These are phyloP conservation scores for Nemania sp. DNA, from an alignment of 2,329 filamentous ascomycete species.

Conservation along the genomic window DNA sequence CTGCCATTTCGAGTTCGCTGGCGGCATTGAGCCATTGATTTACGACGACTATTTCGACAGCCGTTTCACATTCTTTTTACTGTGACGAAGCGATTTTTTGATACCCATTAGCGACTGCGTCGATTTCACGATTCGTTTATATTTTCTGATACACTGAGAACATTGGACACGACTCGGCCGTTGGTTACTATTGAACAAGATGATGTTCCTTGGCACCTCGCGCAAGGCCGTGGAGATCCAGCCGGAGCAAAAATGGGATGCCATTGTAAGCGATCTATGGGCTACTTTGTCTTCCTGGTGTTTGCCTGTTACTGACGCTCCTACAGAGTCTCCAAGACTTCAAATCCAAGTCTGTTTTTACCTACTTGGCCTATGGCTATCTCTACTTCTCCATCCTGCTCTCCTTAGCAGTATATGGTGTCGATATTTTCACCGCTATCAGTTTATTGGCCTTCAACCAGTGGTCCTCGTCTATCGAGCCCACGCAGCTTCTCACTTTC, in stretches of 20 bases:
- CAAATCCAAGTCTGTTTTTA: conserved; percentile 81
- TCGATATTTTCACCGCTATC: conserved; percentile 93
- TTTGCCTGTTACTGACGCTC: not conserved
- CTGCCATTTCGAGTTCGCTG: conserved; percentile 22
- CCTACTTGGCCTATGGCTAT: conserved; percentile 84
- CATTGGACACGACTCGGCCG: conserved; percentile 16
- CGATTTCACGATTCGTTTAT: conserved; percentile 35
- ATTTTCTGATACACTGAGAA: conserved; percentile 15
- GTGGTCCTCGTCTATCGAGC: conserved; percentile 87
- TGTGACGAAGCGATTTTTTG: conserved; percentile 39
- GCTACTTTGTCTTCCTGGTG: not conserved
- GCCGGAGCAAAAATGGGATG: conserved; percentile 94
- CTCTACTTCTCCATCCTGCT: conserved; percentile 84
- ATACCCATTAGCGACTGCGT: conserved; percentile 43
- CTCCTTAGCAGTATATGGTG: conserved; percentile 85
- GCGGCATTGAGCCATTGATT: conserved; percentile 34
- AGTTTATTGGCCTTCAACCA: conserved; percentile 89
- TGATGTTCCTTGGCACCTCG: conserved; percentile 72
- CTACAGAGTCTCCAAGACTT: conserved; percentile 75
- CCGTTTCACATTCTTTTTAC: conserved; percentile 40
- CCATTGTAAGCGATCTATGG: conserved; percentile 72
- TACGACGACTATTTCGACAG: conserved; percentile 43
- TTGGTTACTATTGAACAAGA: conserved; percentile 54
- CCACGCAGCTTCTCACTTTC: conserved; percentile 75
- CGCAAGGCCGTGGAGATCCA: conserved; percentile 73